Base-by-base conservation (phyloP, 345 rosid species). In the Triadica sebifera region DNA sequence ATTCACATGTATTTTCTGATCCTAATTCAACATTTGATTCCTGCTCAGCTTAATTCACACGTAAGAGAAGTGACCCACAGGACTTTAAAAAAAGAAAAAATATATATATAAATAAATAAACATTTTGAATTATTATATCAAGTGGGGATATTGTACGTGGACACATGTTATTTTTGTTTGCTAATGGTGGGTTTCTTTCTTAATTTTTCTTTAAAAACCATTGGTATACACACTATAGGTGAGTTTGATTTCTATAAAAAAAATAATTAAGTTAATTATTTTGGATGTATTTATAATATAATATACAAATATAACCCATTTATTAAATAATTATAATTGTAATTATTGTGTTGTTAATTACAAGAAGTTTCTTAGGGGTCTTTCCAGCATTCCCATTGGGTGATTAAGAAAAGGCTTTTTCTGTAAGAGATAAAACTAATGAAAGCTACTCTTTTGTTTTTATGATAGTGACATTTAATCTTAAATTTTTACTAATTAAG, bases 281-380 rank as follows among this genome's bases (percentile, higher is more conserved):
- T 72, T 78, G 82, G 81, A 85, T 82, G 85, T 69, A 72, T 67
- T 63, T 65, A 41, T 69, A 15, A 49, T 45, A 56, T 38, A 45
- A 63, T 64, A 67, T 24, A 22, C 22, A 29, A 6, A 9, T 22
- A 22, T 58, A 13, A 49, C 5, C 24, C 22, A 17, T 51, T 39
- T 41, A 39, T 6, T 64, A 0, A n/a, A 47, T 34, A 5, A 13
- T 62, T 13, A 62, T 29, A 29, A 29, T 29, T 29, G 34, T 29
- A 29, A 29, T 9, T 17, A 7, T 57, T 69, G 55, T 17, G 12
- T 75, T 87, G 74, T 77, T 67, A 69, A 79, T 76, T 65, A 76
- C 82, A 75, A 79, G 80, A 82, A 78, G 86, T 79, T 87, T 82
- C 86, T 82, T 82, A 12, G 2, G 12, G 69, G 73, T 66, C 24